Conservation (phyloP, 768 basidiomycete species). For the Tulasnella sp. region DNA sequence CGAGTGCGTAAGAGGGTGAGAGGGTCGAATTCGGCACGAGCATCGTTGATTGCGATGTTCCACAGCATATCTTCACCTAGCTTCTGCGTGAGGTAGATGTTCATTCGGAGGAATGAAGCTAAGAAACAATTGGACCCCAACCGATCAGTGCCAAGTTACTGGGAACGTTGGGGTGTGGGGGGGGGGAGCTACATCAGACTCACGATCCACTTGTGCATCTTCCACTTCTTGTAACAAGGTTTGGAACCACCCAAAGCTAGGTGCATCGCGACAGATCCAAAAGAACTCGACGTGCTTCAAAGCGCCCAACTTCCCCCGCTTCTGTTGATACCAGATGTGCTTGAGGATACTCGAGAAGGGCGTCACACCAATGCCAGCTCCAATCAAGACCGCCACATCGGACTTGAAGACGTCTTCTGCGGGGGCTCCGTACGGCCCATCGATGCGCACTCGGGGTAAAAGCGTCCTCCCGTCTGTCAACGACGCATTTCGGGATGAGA, state of each 20-base stretch:
- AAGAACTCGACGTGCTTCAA: slow-evolving; percentile 88
- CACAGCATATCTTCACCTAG: slow-evolving; percentile 78
- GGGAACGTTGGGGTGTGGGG: neutral
- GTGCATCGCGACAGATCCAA: slow-evolving; percentile 88
- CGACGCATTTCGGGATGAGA: slow-evolving; percentile 36
- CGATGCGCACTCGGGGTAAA: slow-evolving; percentile 65
- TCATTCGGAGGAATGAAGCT: slow-evolving; percentile 91
- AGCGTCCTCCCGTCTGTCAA: slow-evolving; percentile 30
- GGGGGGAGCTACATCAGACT: slow-evolving; percentile 27
- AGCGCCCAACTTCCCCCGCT: slow-evolving; percentile 59
- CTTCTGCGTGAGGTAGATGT: slow-evolving; percentile 82
- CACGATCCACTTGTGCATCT: slow-evolving; percentile 78
- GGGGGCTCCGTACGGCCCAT: slow-evolving; percentile 89
- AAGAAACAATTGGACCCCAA: slow-evolving; percentile 10
- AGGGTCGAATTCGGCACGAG: slow-evolving; percentile 76
- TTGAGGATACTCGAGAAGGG: slow-evolving; percentile 92
- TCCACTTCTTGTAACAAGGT: slow-evolving; percentile 79
- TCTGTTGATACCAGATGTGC: slow-evolving; percentile 88
- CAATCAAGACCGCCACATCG: slow-evolving; percentile 84
- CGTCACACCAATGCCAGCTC: slow-evolving; percentile 92
- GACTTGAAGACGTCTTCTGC: slow-evolving; percentile 81
- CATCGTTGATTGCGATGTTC: slow-evolving; percentile 85
- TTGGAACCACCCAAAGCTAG: slow-evolving; percentile 99
- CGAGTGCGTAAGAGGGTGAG: slow-evolving; percentile 78
- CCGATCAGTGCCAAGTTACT: no score